Evolutionary conservation across 768 basidiomycete species (phyloP).

Genomic region (Cystobasidium onofrii): DNA sequence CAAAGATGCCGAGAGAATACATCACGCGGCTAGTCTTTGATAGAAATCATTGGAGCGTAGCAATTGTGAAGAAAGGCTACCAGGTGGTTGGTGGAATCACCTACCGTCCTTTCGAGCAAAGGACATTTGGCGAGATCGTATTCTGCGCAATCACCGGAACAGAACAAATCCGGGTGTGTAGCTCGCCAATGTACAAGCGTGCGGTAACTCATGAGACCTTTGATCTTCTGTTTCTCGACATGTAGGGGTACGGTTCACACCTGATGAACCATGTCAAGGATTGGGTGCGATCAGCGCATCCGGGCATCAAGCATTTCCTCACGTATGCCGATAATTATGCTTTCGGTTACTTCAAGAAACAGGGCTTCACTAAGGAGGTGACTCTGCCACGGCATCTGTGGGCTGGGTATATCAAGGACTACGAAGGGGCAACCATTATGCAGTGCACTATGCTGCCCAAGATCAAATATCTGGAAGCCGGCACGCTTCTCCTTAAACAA

Average conservation of each 20-base stretch:
- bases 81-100: slow-evolving; percentile 98
- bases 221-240: too few species aligned
- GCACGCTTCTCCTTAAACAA: slow-evolving; percentile 65
- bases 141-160: slow-evolving; percentile 96
- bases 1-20: slow-evolving; percentile 98
- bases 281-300: slow-evolving; percentile 67
- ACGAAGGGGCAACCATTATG: slow-evolving; percentile 99
- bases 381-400: slow-evolving; percentile 79
- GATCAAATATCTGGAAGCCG: slow-evolving; percentile 77
- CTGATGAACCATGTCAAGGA: slow-evolving; percentile 46
- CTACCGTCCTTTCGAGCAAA: slow-evolving; percentile 87
- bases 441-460: slow-evolving; percentile 92
- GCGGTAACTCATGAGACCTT: too few species aligned
- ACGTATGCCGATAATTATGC: slow-evolving; percentile 99
- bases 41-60: slow-evolving; percentile 78
- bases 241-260: slow-evolving; percentile 78
- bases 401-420: slow-evolving; percentile 99
- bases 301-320: slow-evolving; percentile 53
- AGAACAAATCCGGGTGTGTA: slow-evolving; percentile 85
- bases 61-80: slow-evolving; percentile 86
- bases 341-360: slow-evolving; percentile 97
- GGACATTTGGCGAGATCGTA: slow-evolving; percentile 94
- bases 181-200: too few species aligned
- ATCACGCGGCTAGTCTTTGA: slow-evolving; percentile 93
- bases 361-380: slow-evolving; percentile 96